Evolutionary conservation across 192 early-diverging fungal species (phyloP).

Genomic region (Backusella morwellensis): DNA sequence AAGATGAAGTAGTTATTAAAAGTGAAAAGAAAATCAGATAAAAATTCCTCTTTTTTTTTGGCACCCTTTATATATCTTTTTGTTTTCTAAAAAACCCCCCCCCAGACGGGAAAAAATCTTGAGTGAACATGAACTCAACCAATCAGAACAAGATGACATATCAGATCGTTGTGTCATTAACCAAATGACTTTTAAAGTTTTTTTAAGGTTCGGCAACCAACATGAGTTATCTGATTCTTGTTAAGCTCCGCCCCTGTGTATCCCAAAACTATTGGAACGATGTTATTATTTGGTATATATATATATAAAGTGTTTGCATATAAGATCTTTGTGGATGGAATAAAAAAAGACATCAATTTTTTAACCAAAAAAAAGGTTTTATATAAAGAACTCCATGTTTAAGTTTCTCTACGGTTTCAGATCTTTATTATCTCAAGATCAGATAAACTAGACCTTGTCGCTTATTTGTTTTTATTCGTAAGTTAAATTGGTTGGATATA

Average conservation of each 20-base stretch:
- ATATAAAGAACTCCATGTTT: not conserved
- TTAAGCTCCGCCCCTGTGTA: not conserved
- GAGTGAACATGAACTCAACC: not conserved
- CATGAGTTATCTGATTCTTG: not conserved
- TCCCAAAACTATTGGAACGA: not conserved
- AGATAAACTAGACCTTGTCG: not conserved
- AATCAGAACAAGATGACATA: not conserved
- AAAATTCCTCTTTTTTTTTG: not conserved
- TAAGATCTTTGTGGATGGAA: not conserved
- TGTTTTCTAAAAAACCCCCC: not conserved
- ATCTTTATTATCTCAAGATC: not conserved
- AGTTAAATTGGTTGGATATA: constrained; percentile 4
- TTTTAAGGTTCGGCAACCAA: not conserved
- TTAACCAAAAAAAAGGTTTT: not conserved
- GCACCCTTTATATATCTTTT: not conserved
- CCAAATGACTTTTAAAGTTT: constrained; percentile 1
- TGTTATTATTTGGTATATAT: not conserved
- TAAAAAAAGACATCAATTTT: not conserved
- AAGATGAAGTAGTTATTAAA: not conserved
- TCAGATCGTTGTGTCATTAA: constrained; percentile 1
- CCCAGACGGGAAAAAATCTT: not conserved
- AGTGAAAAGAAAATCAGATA: not conserved
- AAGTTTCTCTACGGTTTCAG: constrained; percentile 4
- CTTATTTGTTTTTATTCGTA: not conserved
- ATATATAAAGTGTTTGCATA: not conserved